phyloP scores from a whole-genome alignment of 2,329 filamentous ascomycete species.

The Uncinocarpus reesii region DNA sequence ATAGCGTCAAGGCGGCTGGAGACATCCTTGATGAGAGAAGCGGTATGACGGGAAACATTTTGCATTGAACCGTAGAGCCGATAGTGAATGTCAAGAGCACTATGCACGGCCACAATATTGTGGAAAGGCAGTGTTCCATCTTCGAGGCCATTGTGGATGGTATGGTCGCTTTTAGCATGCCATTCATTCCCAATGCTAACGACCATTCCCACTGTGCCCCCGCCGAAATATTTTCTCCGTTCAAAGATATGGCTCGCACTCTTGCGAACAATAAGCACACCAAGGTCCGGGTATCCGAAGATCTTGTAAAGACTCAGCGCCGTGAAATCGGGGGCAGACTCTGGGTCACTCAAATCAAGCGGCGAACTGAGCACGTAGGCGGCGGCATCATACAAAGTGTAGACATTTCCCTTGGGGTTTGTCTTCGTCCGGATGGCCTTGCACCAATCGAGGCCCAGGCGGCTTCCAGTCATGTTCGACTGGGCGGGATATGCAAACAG shows the following conservation, averaged over 20 bases:
- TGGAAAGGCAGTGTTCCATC: constrained; percentile 89
- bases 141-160: constrained; percentile 71
- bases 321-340: constrained; percentile 66
- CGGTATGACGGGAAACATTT: constrained; percentile 59
- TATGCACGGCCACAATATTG: constrained; percentile 70
- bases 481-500: constrained; percentile 81
- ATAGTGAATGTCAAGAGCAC: constrained; percentile 59
- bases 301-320: constrained; percentile 91
- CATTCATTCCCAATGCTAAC: constrained; percentile 65
- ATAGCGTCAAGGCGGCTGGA: constrained; percentile 49
- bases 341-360: constrained; percentile 56
- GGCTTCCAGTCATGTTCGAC: constrained; percentile 80
- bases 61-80: constrained; percentile 62
- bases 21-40: constrained; percentile 52
- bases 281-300: constrained; percentile 92
- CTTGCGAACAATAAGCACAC: constrained; percentile 71
- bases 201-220: constrained; percentile 88
- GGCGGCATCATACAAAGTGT: constrained; percentile 74
- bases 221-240: constrained; percentile 73
- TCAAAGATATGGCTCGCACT: constrained; percentile 54
- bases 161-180: constrained; percentile 64
- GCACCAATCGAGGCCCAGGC: constrained; percentile 63
- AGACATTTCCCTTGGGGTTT: constrained; percentile 34
- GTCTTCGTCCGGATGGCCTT: constrained; percentile 34
- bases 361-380: constrained; percentile 67